Evolutionary conservation across 2,329 filamentous ascomycete species (phyloP).

Genomic region (Ceratocystiopsis minuta): DNA sequence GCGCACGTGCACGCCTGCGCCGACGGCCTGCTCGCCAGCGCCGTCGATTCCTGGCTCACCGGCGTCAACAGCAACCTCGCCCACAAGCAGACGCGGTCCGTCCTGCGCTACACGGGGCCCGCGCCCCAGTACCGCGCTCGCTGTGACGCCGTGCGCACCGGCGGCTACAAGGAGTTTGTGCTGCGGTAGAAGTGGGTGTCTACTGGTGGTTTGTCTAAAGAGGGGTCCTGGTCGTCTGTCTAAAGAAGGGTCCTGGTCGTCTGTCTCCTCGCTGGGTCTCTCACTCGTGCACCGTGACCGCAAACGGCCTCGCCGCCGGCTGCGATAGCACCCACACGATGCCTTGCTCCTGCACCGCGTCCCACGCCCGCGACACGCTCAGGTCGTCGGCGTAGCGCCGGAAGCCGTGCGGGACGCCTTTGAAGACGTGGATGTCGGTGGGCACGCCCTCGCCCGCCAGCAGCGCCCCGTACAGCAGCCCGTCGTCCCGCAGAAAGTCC

Average conservation of each 20-base stretch:
- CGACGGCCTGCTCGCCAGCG: slow-evolving; percentile 24
- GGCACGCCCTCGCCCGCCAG: slow-evolving; percentile 7
- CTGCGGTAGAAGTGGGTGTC: too few species aligned
- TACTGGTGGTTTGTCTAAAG: too few species aligned
- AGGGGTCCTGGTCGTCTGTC: too few species aligned
- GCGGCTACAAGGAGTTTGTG: too few species aligned
- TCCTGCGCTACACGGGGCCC: slow-evolving; percentile 28
- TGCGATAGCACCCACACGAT: slow-evolving; percentile 22
- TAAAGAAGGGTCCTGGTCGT: too few species aligned
- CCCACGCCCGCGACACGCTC: slow-evolving; percentile 18
- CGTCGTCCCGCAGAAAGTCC: slow-evolving; percentile 8
- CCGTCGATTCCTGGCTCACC: slow-evolving; percentile 37
- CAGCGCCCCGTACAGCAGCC: slow-evolving; percentile 5
- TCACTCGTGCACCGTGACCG: slow-evolving; percentile 2
- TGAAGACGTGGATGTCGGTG: slow-evolving; percentile 13
- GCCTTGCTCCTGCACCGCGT: slow-evolving; percentile 32
- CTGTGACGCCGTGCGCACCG: too few species aligned
- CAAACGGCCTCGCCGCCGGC: slow-evolving; percentile 34
- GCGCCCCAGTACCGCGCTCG: slow-evolving; percentile 24
- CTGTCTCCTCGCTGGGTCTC: too few species aligned
- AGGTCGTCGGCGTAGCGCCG: slow-evolving; percentile 13
- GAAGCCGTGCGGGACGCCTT: slow-evolving; percentile 8
- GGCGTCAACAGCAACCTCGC: slow-evolving; percentile 33
- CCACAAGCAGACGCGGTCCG: slow-evolving; percentile 25
- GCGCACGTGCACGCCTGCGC: slow-evolving; percentile 29